Evolutionary conservation across 2,329 filamentous ascomycete species (phyloP).

Genomic region (Chalaropsis thielavioides): DNA sequence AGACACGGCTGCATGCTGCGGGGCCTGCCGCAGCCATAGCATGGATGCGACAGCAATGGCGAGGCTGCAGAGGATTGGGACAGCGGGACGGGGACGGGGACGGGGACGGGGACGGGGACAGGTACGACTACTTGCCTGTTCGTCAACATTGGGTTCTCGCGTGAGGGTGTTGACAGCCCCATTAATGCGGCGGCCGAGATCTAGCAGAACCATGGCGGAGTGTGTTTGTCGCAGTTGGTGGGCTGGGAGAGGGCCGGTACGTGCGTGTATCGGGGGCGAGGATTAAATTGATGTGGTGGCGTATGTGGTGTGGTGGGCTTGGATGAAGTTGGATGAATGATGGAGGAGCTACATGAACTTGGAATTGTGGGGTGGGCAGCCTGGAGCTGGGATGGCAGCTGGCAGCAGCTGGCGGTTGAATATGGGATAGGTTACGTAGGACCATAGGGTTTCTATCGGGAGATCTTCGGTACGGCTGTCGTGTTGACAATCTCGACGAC

Average conservation of each 20-base stretch:
- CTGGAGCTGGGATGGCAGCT: background rate
- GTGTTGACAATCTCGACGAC: background rate
- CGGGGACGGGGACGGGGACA: too few relatives aligned
- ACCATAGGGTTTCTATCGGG: background rate
- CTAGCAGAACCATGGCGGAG: slow-evolving; percentile 80
- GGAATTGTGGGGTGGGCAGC: background rate
- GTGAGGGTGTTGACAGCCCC: slow-evolving; percentile 89
- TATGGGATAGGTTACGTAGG: too few relatives aligned
- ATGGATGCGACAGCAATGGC: background rate
- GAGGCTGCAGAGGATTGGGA: background rate
- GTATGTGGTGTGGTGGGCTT: background rate
- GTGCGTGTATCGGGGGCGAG: background rate
- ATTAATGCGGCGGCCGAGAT: slow-evolving; percentile 96
- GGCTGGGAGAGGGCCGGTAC: too few relatives aligned
- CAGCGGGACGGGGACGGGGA: too few relatives aligned
- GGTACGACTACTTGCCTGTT: slow-evolving; percentile 53
- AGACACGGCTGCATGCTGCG: background rate
- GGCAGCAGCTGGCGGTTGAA: background rate
- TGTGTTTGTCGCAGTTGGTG: background rate
- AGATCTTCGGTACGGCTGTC: background rate
- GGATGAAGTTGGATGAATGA: background rate
- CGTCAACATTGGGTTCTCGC: slow-evolving; percentile 80
- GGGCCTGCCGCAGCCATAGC: background rate
- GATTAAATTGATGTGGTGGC: background rate
- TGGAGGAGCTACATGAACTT: too few relatives aligned